These are phyloP conservation scores for Phaeosphaeria sp. DNA, from an alignment of 2,329 filamentous ascomycete species.

Conservation along the genomic window DNA sequence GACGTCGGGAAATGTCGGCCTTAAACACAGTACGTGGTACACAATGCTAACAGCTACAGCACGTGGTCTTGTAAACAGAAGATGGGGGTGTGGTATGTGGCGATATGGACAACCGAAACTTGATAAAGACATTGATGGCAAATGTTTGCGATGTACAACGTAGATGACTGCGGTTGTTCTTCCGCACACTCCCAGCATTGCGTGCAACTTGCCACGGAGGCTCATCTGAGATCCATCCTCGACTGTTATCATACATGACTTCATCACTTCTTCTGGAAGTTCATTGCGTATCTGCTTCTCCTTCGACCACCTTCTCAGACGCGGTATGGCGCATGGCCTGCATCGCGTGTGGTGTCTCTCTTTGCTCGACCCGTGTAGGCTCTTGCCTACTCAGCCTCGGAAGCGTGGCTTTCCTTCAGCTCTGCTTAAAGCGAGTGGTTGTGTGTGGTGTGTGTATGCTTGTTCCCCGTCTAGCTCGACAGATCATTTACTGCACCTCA, in stretches of 20 bases:
- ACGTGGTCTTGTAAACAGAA: neutral
- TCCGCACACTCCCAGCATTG: neutral
- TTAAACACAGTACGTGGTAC: neutral
- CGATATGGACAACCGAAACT: neutral
- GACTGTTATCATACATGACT: neutral
- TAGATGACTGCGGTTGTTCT: neutral
- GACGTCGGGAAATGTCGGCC: conserved; percentile 5
- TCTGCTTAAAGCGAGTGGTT: conserved; percentile 14
- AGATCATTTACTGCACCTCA: conserved; percentile 44
- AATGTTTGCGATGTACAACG: neutral
- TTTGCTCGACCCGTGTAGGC: neutral
- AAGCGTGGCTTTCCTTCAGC: conserved; percentile 1
- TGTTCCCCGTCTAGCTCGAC: conserved; percentile 1
- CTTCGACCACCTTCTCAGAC: neutral
- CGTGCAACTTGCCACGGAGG: neutral
- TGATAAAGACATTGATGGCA: neutral
- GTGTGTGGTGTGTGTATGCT: neutral
- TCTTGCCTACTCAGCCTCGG: neutral
- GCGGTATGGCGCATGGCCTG: conserved; percentile 19
- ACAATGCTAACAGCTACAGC: neutral
- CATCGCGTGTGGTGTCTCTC: conserved; percentile 11
- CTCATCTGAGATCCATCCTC: too few species aligned
- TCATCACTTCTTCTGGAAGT: too few species aligned
- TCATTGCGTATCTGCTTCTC: neutral
- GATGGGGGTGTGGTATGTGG: too few species aligned